A percentile compares a stretch with the other conserved stretches of the same genome.
Conservation (phyloP, 2,329 filamentous ascomycete genomes). For the Aspergillus phoenicis region DNA sequence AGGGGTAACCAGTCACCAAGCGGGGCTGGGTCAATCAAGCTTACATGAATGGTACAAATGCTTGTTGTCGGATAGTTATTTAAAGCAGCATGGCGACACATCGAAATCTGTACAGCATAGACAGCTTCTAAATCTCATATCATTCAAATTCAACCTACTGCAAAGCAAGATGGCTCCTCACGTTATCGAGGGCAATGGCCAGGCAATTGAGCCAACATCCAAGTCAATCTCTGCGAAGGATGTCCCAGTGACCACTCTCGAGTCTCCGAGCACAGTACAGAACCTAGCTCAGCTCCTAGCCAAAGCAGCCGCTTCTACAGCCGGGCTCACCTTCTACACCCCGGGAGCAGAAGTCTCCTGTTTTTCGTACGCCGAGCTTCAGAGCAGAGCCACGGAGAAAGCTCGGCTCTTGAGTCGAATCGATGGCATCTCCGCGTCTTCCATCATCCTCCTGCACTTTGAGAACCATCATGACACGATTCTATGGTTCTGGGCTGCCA, state of each 20-base stretch:
- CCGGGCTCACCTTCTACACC: neutral
- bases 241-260: neutral
- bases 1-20: neutral
- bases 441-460: neutral
- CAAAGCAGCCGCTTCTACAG: neutral
- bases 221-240: neutral
- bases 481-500: constrained; percentile 5
- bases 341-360: neutral
- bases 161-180: neutral
- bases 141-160: neutral
- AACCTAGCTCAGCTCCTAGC: neutral
- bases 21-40: neutral
- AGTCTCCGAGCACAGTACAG: neutral
- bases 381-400: neutral
- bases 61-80: neutral
- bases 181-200: neutral
- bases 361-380: neutral
- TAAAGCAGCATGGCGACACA: neutral
- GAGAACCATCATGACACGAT: neutral
- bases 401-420: neutral
- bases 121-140: neutral
- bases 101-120: neutral
- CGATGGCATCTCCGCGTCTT: neutral
- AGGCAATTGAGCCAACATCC: neutral
- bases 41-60: neutral